Base-by-base conservation (phyloP, 2,329 filamentous ascomycete genomes). In the Fusarium sp. region DNA sequence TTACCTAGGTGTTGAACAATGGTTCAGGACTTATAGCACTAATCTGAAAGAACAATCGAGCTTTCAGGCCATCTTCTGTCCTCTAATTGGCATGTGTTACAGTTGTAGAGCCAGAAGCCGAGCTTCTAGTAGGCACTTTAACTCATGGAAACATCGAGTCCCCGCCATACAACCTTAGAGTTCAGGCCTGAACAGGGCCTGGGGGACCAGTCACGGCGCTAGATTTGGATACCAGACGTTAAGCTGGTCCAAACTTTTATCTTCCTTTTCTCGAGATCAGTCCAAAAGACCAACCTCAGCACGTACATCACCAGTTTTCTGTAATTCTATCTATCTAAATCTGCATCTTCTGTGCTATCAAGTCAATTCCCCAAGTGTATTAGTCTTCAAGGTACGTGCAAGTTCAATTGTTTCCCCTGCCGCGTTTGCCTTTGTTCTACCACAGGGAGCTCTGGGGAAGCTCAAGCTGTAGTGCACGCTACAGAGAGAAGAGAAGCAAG, bases 111-210 rank as follows among this genome's bases (percentile, higher is more conserved):
- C 33, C 47, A 62, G 42, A 48, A 42, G 41, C 12, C 16, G 33
- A 50, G 35, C 31, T 44, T 51, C 50, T 55, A 48, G 31, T 33
- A 44, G 58, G 36, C 12, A 45, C 30, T 31, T 35, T 33, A 45
- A 42, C 36, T 39, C 31, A 47, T 48, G 28, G 22, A 18, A 30
- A 26, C 14, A 30, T 56, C 22, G 22, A 26, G 64, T 62, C 56
- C 60, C 69, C 54, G 55, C 64, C 54, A 44, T 75, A 68, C 63
- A 77, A 79, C 80, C 79, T 81, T 77, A 82, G 75, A 80, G 76
- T 78, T 81, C 78, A 81, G 80, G 80, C 80, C 71, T 65, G 70
- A 76, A 79, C 64, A 57, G 60, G 62, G 31, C 47, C 57, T 73
- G 76, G 63, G 55, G 61, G 61, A 36, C 35, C 50, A 59, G 57